A percentile compares a stretch with the other conserved stretches of the same genome.
Conservation (phyloP, 768 basidiomycete species). For the Daedaleopsis sinensis region DNA sequence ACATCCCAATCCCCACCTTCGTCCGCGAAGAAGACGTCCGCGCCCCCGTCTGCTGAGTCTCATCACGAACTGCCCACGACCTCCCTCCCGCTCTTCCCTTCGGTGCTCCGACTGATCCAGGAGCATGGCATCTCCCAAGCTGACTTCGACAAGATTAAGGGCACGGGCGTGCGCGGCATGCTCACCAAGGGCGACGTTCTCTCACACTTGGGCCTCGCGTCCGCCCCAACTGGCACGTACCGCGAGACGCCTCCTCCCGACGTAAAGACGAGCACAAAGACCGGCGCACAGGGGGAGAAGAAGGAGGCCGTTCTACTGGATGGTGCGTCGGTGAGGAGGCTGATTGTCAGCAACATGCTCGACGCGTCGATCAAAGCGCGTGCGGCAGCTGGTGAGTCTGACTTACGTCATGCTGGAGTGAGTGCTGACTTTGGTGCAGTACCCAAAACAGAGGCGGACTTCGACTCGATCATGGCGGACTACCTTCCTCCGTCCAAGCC, state of each 20-base stretch:
- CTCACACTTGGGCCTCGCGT: slow-evolving; percentile 81
- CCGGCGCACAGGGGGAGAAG: slow-evolving; percentile 32
- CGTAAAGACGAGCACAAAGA: slow-evolving; percentile 36
- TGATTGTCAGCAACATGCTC: slow-evolving; percentile 65
- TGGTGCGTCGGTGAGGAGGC: slow-evolving; percentile 61
- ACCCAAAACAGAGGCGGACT: slow-evolving; percentile 49
- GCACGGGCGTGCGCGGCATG: slow-evolving; percentile 91
- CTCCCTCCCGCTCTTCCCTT: slow-evolving; percentile 83
- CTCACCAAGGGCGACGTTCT: slow-evolving; percentile 96
- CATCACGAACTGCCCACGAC: slow-evolving; percentile 43
- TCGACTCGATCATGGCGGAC: slow-evolving; percentile 76
- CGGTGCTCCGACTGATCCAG: slow-evolving; percentile 81
- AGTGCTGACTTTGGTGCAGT: slow-evolving; percentile 33
- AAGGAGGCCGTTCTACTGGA: slow-evolving; percentile 51
- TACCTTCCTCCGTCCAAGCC: slow-evolving; percentile 53
- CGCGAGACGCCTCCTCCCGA: slow-evolving; percentile 46
- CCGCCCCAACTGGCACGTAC: slow-evolving; percentile 74
- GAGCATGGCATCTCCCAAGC: slow-evolving; percentile 51
- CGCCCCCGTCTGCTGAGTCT: slow-evolving; percentile 20
- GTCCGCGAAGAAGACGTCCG: slow-evolving; percentile 10
- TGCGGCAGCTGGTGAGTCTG: slow-evolving; percentile 41
- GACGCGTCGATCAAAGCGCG: slow-evolving; percentile 56
- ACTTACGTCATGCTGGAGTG: background rate
- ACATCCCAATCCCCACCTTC: slow-evolving; percentile 24
- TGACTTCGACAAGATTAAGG: slow-evolving; percentile 71